phyloP scores from a whole-genome alignment of 2,329 filamentous ascomycete species.

The Fusarium anthophilum region DNA sequence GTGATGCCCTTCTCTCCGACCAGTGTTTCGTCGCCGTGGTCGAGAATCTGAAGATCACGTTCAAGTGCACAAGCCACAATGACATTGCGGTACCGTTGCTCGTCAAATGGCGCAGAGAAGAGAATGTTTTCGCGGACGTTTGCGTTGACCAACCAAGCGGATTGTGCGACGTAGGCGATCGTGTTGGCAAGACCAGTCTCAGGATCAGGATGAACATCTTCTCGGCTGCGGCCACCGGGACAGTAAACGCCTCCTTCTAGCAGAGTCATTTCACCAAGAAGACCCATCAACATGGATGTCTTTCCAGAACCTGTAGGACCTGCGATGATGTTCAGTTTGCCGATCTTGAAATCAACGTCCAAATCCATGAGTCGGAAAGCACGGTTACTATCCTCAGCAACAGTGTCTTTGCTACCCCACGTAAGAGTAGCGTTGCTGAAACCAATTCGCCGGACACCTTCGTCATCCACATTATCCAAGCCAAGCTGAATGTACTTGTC shows the following conservation, averaged over 20 bases:
- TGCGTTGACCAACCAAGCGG: constrained; percentile 96
- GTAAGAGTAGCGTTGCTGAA: constrained; percentile 87
- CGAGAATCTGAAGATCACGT: constrained; percentile 90
- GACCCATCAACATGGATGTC: constrained; percentile 93
- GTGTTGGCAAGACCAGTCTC: constrained; percentile 89
- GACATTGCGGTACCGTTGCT: constrained; percentile 86
- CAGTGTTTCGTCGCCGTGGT: constrained; percentile 89
- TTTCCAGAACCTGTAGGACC: constrained; percentile 96
- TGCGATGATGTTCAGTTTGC: constrained; percentile 90
- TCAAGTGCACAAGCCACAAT: constrained; percentile 91
- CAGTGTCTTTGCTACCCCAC: constrained; percentile 79
- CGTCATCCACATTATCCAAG: constrained; percentile 72
- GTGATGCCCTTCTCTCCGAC: constrained; percentile 98
- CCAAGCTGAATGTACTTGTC: constrained; percentile 92
- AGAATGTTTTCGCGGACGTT: constrained; percentile 96
- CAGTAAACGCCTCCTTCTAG: constrained; percentile 83
- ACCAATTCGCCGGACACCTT: constrained; percentile 80
- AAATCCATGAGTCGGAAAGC: constrained; percentile 86
- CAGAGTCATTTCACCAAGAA: constrained; percentile 95
- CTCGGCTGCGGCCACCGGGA: constrained; percentile 84
- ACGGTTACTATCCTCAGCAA: constrained; percentile 71
- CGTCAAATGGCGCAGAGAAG: constrained; percentile 83
- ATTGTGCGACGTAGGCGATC: constrained; percentile 95
- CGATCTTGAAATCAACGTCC: constrained; percentile 82
- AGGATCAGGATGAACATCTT: constrained; percentile 83